Evolutionary conservation across 306 rosid species (phyloP).

Genomic region (Aeschynomene evenia): DNA sequence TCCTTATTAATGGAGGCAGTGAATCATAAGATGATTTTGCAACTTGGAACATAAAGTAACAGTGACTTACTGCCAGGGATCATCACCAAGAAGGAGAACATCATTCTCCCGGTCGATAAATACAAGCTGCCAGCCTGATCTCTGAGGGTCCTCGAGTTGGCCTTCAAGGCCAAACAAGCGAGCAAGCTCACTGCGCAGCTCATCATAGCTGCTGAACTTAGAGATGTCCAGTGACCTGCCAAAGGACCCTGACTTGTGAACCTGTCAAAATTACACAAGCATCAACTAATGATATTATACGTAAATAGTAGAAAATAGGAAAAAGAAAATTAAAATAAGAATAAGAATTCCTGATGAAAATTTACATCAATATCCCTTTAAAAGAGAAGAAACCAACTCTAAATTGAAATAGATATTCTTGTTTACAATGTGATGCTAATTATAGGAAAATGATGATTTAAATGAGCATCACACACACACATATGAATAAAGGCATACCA

Average conservation of each 20-base stretch:
- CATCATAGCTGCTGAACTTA: slow-evolving; percentile 85
- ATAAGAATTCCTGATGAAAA: background rate
- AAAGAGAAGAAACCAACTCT: slow-evolving; percentile 1
- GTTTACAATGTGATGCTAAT: background rate
- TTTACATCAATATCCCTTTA: background rate
- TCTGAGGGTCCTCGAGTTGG: slow-evolving; percentile 85
- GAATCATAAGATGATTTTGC: background rate
- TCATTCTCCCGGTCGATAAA: slow-evolving; percentile 95
- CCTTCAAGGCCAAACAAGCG: slow-evolving; percentile 88
- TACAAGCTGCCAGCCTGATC: slow-evolving; percentile 99
- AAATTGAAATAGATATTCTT: background rate
- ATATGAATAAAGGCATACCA: background rate
- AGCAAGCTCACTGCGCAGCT: slow-evolving; percentile 85
- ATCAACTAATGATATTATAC: background rate
- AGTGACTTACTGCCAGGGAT: slow-evolving; percentile 78
- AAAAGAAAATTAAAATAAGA: background rate
- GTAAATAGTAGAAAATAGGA: background rate
- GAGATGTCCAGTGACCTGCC: slow-evolving; percentile 84
- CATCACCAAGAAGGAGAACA: slow-evolving; percentile 92
- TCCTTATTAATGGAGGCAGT: background rate
- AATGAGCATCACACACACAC: slow-evolving; percentile 4
- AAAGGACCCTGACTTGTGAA: slow-evolving; percentile 69
- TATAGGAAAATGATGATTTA: slow-evolving; percentile 1
- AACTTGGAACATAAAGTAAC: background rate
- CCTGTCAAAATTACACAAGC: slow-evolving; percentile 44